Conservation (phyloP, 2,329 filamentous ascomycete genomes). For the Onygena corvina region DNA sequence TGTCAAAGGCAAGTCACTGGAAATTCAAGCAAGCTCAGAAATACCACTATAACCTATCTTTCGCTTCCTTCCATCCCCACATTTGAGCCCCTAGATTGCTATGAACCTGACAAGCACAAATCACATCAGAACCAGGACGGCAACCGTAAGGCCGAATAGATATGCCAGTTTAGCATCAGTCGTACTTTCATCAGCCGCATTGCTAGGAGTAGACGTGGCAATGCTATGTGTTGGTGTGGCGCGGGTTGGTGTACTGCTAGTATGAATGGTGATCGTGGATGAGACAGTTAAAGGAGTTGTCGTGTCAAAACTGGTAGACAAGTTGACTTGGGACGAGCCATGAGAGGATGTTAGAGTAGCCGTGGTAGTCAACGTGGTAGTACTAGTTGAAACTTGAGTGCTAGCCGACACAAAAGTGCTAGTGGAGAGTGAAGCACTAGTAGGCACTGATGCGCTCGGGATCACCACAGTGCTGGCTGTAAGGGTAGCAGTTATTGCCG, state of each 20-base stretch:
- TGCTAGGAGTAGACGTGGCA: not conserved
- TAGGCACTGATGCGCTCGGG: not conserved
- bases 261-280: not conserved
- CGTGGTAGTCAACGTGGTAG: too few species aligned
- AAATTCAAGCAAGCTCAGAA: conserved; percentile 1
- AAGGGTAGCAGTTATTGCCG: not conserved
- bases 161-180: conserved; percentile 4
- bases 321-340: too few species aligned
- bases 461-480: not conserved
- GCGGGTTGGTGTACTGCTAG: not conserved
- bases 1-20: not conserved
- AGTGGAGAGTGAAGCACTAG: too few species aligned
- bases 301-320: not conserved
- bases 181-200: not conserved
- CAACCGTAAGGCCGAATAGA: not conserved
- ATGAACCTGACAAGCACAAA: too few species aligned
- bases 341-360: too few species aligned
- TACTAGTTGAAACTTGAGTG: not conserved
- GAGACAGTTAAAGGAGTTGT: not conserved
- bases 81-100: not conserved
- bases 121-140: conserved; percentile 2
- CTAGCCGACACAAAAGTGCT: not conserved
- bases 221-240: not conserved
- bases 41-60: not conserved
- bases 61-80: not conserved